Base-by-base conservation (phyloP, 2,329 filamentous ascomycete genomes). In the Colletotrichum sp. region DNA sequence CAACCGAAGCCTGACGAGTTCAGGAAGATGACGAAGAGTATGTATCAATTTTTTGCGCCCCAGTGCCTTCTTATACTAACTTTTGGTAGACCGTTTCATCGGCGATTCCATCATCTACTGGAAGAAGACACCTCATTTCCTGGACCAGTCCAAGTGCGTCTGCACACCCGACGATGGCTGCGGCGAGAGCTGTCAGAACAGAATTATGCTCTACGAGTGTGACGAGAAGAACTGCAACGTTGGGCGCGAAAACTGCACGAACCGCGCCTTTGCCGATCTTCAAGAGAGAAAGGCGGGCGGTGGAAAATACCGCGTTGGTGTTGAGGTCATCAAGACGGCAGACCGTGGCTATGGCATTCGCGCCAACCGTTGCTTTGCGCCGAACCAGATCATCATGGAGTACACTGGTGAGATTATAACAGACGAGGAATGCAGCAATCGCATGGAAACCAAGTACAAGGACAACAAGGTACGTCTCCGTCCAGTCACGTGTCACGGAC, bases 401-500 rank as follows among this genome's bases (percentile, higher is more conserved):
- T 99, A 99, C 81, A 96, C 96, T 1, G 97, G 97, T 54, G 97
- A 99, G 84, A 98, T 99, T 78, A 98, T 99, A 80, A 98, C 95
- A 0, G 95, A 98, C 80, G 92, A 93, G 34, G 97, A 99, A 82
- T 98, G 96, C 80, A 95, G 98, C 81, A 91, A 94, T 61, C 93
- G 97, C 69, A 98, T 98, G 96, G 95, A 94, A 73, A 93, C 96
- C 76, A 90, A 94, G 73, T 99, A 99, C 86, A 97, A 97, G 83
- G 91, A 98, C 81, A 98, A 98, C 79, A 93, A 97, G 85, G 95
- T 98, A 82, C 83, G 91, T 83, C 77, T 58, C 73, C 69, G 21
- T 34, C 24, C 59, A 31, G 51, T 59, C 21, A 38, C 59, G 63
- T 69, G 76, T 51, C 77, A 69, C 80, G 29, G 33, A 8, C 16